phyloP scores from a whole-genome alignment of 805 yeast genomes.

The Hanseniaspora thailandica region DNA sequence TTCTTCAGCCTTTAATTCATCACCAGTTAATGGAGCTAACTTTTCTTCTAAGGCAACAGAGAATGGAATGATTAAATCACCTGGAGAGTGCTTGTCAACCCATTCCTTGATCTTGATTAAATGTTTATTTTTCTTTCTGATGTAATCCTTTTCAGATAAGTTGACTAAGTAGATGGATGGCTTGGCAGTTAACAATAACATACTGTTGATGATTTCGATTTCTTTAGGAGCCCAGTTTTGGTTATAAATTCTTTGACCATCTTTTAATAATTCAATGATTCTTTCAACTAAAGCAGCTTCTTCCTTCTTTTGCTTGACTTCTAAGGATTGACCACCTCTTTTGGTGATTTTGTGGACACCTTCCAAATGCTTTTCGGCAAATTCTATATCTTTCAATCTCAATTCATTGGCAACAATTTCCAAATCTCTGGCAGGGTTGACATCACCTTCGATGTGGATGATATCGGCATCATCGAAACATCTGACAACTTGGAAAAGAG shows the following conservation, averaged over 20 bases:
- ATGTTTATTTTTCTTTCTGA: slow-evolving; percentile 81
- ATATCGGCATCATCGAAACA: slow-evolving; percentile 97
- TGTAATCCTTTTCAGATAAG: slow-evolving; percentile 77
- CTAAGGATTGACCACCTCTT: slow-evolving; percentile 82
- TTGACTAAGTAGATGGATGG: slow-evolving; percentile 88
- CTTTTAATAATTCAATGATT: slow-evolving; percentile 66
- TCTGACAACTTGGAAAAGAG: slow-evolving; percentile 93
- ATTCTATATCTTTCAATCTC: slow-evolving; percentile 93
- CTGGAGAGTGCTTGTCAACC: slow-evolving; percentile 81
- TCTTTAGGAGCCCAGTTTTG: slow-evolving; percentile 81
- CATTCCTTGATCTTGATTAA: slow-evolving; percentile 73
- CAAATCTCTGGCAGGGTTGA: slow-evolving; percentile 87
- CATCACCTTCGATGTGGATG: slow-evolving; percentile 93
- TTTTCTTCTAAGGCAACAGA: slow-evolving; percentile 87
- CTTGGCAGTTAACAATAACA: slow-evolving; percentile 85
- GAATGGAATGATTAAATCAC: slow-evolving; percentile 83
- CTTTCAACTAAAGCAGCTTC: slow-evolving; percentile 63
- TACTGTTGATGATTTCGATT: slow-evolving; percentile 76
- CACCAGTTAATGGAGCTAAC: slow-evolving; percentile 76
- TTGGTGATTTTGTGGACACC: slow-evolving; percentile 65
- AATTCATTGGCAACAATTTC: slow-evolving; percentile 84
- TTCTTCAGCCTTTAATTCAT: slow-evolving; percentile 65
- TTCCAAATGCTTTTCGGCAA: slow-evolving; percentile 72
- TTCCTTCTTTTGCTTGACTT: slow-evolving; percentile 78
- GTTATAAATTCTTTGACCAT: slow-evolving; percentile 79